These are phyloP conservation scores for Acacia confusa DNA, from an alignment of 306 rosid species.

Conservation along the genomic window DNA sequence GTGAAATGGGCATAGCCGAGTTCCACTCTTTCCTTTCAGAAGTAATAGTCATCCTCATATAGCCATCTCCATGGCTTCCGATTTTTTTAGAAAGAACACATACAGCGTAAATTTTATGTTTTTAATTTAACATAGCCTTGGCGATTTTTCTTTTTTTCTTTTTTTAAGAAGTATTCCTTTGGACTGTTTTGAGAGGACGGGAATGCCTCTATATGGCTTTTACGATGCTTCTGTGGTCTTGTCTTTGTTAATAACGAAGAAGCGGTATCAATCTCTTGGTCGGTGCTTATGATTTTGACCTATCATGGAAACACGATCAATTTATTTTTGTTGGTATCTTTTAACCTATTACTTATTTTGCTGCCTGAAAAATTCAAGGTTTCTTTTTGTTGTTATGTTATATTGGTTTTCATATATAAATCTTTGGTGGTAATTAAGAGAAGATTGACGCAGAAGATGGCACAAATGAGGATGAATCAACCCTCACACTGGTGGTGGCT, in stretches of 20 bases:
- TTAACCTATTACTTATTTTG: conserved; percentile 4
- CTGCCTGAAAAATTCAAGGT: conserved; percentile 25
- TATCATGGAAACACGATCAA: not conserved
- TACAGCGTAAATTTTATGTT: not conserved
- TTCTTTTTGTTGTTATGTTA: conserved; percentile 6
- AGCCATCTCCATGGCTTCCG: not conserved
- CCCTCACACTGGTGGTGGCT: conserved; percentile 78
- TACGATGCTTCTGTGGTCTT: conserved; percentile 14
- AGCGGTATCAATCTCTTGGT: conserved; percentile 15
- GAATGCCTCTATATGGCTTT: not conserved
- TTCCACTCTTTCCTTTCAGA: not conserved
- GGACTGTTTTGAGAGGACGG: not conserved
- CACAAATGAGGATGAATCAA: conserved; percentile 46
- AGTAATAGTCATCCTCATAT: not conserved
- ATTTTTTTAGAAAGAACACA: not conserved
- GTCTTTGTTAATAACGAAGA: conserved; percentile 28
- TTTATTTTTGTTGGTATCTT: not conserved
- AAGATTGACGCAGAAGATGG: conserved; percentile 23
- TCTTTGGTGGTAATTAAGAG: conserved; percentile 22
- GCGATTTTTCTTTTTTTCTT: not conserved
- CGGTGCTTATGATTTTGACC: conserved; percentile 37
- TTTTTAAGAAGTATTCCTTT: not conserved
- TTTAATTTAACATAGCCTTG: not conserved
- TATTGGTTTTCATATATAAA: conserved; percentile 2
- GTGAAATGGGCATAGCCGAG: conserved; percentile 19